Evolutionary conservation across 2,329 filamentous ascomycete genomes (phyloP).

Genomic region (Ceratocystis lukuohia): DNA sequence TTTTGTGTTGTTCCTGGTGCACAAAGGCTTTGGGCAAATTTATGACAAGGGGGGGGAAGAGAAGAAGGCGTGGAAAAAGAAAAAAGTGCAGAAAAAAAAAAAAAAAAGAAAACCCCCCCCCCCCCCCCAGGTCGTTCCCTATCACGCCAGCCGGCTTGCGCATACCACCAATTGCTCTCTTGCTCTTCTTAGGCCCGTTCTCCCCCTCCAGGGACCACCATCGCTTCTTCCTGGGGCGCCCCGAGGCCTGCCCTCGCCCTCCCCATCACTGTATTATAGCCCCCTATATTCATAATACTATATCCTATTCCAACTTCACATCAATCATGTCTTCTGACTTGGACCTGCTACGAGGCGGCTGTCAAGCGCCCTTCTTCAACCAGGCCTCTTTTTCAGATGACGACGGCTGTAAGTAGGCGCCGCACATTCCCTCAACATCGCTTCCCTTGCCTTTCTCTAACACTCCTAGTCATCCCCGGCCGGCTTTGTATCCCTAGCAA

Average conservation of each 20-base stretch:
- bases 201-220: background rate
- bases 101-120: too few relatives aligned
- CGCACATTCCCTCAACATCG: background rate
- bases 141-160: background rate
- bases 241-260: background rate
- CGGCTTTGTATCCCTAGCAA: slow-evolving; percentile 38
- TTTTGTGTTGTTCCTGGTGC: too few relatives aligned
- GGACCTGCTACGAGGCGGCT: slow-evolving; percentile 17
- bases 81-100: too few relatives aligned
- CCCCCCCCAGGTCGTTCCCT: background rate
- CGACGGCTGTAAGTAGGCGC: slow-evolving; percentile 20
- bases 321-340: slow-evolving; percentile 12
- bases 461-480: slow-evolving; percentile 40
- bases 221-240: background rate
- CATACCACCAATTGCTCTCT: background rate
- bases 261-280: background rate
- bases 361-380: slow-evolving; percentile 20
- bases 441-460: background rate
- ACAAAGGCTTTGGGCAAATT: too few relatives aligned
- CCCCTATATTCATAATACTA: background rate
- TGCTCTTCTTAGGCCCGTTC: background rate
- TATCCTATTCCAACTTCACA: background rate
- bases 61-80: too few relatives aligned
- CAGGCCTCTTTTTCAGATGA: slow-evolving; percentile 12
- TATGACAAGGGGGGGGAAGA: too few relatives aligned